Evolutionary conservation across 495 filamentous ascomycete species (phyloP).

Genomic region (Lophiostoma macrostomum): DNA sequence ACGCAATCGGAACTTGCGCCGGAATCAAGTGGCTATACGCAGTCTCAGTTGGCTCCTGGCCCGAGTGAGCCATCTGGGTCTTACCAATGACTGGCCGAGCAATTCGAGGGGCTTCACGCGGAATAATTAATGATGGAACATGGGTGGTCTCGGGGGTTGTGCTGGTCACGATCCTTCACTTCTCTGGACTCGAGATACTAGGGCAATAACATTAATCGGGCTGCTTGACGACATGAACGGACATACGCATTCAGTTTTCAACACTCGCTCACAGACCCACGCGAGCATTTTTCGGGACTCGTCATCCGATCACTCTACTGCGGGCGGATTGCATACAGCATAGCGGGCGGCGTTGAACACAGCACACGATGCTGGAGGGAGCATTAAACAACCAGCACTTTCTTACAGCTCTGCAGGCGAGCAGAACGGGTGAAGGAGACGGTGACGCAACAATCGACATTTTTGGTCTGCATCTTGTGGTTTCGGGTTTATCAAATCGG

Average conservation of each 20-base stretch:
- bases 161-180: conserved; percentile 28
- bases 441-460: neutral
- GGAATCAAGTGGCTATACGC: conserved; percentile 30
- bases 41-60: conserved; percentile 25
- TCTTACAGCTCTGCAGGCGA: neutral
- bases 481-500: conserved; percentile 23
- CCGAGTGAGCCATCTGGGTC: conserved; percentile 29
- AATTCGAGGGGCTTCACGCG: conserved; percentile 27
- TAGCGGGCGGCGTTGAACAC: conserved; percentile 32
- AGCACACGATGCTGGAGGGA: conserved; percentile 8
- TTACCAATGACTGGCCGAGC: conserved; percentile 33
- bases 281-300: conserved; percentile 3
- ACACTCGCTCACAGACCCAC: conserved; percentile 18
- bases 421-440: conserved; percentile 1
- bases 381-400: neutral
- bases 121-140: conserved; percentile 10
- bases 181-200: too few relatives aligned
- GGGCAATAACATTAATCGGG: conserved; percentile 33
- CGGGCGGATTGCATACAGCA: conserved; percentile 24
- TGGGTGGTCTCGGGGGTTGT: conserved; percentile 17
- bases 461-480: neutral
- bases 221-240: conserved; percentile 25
- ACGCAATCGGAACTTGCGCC: too few relatives aligned
- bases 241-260: conserved; percentile 21
- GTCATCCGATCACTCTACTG: conserved; percentile 1